Base-by-base conservation (phyloP, 352 stramenopile species). In the Plasmopara muralis region DNA sequence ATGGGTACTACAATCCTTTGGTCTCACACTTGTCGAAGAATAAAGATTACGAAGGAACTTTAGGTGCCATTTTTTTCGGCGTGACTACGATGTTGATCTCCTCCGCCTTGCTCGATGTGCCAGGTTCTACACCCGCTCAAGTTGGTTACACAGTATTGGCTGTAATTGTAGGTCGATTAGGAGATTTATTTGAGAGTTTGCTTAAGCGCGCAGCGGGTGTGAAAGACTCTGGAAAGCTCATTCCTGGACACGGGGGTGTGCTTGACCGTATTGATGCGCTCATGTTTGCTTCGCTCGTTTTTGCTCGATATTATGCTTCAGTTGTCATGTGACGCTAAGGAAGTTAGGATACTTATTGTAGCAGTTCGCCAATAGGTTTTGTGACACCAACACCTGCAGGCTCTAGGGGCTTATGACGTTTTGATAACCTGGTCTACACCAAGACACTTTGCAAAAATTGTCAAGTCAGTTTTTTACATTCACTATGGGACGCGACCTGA, bases 241-340 rank as follows among this genome's bases (percentile, higher is more conserved):
- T 98, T 61, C 95, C 95, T 13, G 95, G 96, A 54, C 94, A 98
- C 61, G 95, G 95, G 31, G 95, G 95, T 30, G 85, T 98, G 42
- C 77, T 98, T 38, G 95, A 98, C 60, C 84, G 94, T 39, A 90
- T 98, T 16, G 94, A 98, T 57, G 95, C 89, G 41, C 93, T 97
- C 49, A 93, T 98, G 53, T 98, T 98, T 53, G 70, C 78, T 1
- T 74, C 68, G 28, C 53, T 87, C 6, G 74, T 89, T 18, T 89
- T 89, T 30, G 64, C 71, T 9, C 53, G 73, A 4, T 87, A 87
- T 64, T 85, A 83, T 41, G 67, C 70, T 14, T 68, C 68, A 28
- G 68, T 75, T 42, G 67, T 79, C 9, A 61, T 67, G 52, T 62
- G 55, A 71, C 20, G 20, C 20, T 25, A 3, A 25, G 3, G 20